Conservation (phyloP, 2,329 filamentous ascomycete genomes). For the Eurotiales sp. region DNA sequence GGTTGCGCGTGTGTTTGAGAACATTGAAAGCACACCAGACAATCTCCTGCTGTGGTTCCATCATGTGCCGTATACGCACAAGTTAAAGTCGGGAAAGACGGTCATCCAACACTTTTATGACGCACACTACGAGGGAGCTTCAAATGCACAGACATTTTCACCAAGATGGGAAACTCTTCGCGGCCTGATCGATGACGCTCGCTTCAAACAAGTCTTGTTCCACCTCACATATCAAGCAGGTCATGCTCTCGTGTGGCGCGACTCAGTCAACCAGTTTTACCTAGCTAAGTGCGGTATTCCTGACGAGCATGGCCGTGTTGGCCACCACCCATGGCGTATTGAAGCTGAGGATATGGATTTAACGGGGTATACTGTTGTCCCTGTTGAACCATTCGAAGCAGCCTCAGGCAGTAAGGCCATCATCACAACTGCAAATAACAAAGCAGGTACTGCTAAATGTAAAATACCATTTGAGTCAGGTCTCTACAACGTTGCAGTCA, state of each 20-base stretch:
- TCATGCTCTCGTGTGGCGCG: constrained; percentile 67
- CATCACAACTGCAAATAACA: constrained; percentile 53
- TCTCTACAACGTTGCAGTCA: constrained; percentile 61
- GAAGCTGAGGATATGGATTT: constrained; percentile 65
- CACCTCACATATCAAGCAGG: constrained; percentile 64
- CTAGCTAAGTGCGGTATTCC: constrained; percentile 57
- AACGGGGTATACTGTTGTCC: constrained; percentile 53
- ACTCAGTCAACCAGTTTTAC: constrained; percentile 64
- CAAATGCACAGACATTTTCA: constrained; percentile 57
- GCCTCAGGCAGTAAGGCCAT: constrained; percentile 56
- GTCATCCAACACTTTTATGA: constrained; percentile 67
- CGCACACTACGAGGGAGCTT: constrained; percentile 58
- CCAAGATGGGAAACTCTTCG: constrained; percentile 52
- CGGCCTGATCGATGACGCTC: constrained; percentile 56
- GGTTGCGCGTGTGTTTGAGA: constrained; percentile 57
- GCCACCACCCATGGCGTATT: constrained; percentile 61
- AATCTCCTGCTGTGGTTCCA: constrained; percentile 71
- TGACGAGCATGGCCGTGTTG: constrained; percentile 55
- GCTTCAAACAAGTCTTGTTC: constrained; percentile 57
- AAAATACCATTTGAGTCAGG: constrained; percentile 49
- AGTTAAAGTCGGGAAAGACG: constrained; percentile 60
- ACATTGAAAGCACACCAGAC: constrained; percentile 61
- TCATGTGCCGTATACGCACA: constrained; percentile 65
- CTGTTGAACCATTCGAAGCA: constrained; percentile 57
- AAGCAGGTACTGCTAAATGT: constrained; percentile 47